phyloP scores from a whole-genome alignment of 1,284 basidiomycete genomes.

The Boletus calvinii region DNA sequence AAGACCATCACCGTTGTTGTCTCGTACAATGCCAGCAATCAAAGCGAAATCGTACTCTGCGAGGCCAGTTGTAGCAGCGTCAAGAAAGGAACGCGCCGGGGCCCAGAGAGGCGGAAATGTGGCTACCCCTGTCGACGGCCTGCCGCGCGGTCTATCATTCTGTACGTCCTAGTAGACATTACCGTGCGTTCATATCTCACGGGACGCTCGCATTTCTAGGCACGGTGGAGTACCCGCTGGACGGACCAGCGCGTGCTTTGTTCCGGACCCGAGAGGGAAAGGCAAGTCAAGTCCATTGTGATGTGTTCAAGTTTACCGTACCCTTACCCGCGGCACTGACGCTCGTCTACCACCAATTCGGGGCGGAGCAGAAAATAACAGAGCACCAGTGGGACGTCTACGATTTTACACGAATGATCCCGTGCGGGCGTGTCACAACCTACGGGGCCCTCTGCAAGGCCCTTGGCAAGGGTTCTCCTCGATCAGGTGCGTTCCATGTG shows the following conservation, averaged over 20 bases:
- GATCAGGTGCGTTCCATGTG: slow-evolving; percentile 52
- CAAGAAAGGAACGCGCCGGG: not conserved
- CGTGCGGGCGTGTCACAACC: slow-evolving; percentile 51
- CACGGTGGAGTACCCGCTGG: slow-evolving; percentile 4
- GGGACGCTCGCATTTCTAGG: not conserved
- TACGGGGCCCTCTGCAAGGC: slow-evolving; percentile 54
- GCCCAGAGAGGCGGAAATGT: not conserved
- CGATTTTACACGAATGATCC: slow-evolving; percentile 49
- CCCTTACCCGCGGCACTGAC: not conserved
- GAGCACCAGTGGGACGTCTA: slow-evolving; percentile 62
- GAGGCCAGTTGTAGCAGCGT: not conserved
- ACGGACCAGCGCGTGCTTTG: slow-evolving; percentile 3
- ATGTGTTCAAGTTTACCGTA: not conserved
- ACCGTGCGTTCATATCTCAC: not conserved
- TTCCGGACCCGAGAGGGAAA: slow-evolving; percentile 17
- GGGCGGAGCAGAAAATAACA: slow-evolving; percentile 39
- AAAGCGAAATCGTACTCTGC: not conserved
- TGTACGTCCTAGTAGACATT: not conserved
- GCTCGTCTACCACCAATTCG: not conserved
- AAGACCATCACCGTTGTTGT: not conserved
- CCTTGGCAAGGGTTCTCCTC: slow-evolving; percentile 54
- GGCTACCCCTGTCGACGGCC: not conserved
- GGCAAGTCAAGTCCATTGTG: not conserved
- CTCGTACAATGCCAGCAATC: slow-evolving; percentile 1
- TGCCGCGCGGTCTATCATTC: not conserved